phyloP scores from a whole-genome alignment of 805 yeast species.

The Naumovozyma baii region DNA sequence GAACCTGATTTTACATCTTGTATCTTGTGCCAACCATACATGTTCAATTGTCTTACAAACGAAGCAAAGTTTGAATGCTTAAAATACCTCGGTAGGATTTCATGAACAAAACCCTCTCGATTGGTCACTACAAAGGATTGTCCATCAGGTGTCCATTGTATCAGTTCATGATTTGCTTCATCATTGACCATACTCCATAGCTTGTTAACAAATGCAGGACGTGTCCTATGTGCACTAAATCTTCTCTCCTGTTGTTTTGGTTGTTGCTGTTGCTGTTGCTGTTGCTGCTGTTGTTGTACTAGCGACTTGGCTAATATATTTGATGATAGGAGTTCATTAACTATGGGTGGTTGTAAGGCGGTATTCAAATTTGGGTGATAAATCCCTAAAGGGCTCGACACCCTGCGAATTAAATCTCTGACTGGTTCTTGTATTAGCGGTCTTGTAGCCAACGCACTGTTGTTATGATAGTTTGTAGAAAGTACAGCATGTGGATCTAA shows the following conservation, averaged over 20 bases:
- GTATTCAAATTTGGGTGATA: not conserved
- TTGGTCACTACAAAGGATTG: slow-evolving; percentile 74
- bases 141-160: slow-evolving; percentile 82
- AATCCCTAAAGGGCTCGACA: not conserved
- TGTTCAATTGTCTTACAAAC: slow-evolving; percentile 90
- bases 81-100: slow-evolving; percentile 81
- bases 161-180: slow-evolving; percentile 52
- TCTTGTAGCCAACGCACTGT: not conserved
- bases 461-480: slow-evolving; percentile 1
- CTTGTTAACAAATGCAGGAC: slow-evolving; percentile 89
- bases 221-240: slow-evolving; percentile 33
- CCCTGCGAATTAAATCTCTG: slow-evolving; percentile 11
- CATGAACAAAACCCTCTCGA: slow-evolving; percentile 72
- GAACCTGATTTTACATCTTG: slow-evolving; percentile 84
- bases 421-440: slow-evolving; percentile 1
- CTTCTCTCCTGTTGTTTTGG: slow-evolving; percentile 6
- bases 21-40: slow-evolving; percentile 99
- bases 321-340: slow-evolving; percentile 2
- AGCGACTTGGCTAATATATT: slow-evolving; percentile 2
- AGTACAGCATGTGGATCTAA: slow-evolving; percentile 11
- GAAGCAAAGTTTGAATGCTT: slow-evolving; percentile 93
- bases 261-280: slow-evolving; percentile 1
- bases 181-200: slow-evolving; percentile 96
- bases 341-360: not conserved
- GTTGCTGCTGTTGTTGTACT: not conserved